phyloP scores from a whole-genome alignment of 371 early-diverging fungal species.

The Lichtheimia corymbifera region DNA sequence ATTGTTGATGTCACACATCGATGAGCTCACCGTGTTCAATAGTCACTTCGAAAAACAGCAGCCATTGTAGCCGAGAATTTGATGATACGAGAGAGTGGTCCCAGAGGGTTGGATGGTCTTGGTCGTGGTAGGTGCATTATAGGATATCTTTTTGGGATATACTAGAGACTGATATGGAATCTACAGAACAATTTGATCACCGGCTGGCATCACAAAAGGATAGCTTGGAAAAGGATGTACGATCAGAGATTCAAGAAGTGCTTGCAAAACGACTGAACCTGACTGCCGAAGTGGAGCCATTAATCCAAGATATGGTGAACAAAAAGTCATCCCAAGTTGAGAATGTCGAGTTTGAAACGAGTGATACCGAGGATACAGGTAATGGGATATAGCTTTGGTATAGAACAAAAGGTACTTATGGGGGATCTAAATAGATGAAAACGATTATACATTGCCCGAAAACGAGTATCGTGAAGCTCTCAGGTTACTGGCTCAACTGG shows the following conservation, averaged over 20 bases:
- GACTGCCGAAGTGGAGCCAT: neutral
- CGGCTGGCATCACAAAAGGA: too few species aligned
- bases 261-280: neutral
- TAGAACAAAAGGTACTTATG: neutral
- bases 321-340: neutral
- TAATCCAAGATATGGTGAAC: conserved; percentile 4
- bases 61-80: too few species aligned
- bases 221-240: neutral
- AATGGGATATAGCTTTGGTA: neutral
- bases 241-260: neutral
- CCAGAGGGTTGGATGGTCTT: too few species aligned
- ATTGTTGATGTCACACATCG: too few species aligned
- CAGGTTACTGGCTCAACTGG: neutral
- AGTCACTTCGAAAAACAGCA: too few species aligned
- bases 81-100: too few species aligned
- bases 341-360: neutral
- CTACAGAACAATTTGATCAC: too few species aligned
- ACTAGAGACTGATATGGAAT: too few species aligned
- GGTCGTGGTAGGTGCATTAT: too few species aligned
- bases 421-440: neutral
- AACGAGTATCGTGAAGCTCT: conserved; percentile 8
- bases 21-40: too few species aligned
- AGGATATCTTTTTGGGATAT: too few species aligned
- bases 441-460: neutral
- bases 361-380: neutral